Base-by-base conservation (phyloP, 2,329 filamentous ascomycete species). In the Stenocarpella maydis region DNA sequence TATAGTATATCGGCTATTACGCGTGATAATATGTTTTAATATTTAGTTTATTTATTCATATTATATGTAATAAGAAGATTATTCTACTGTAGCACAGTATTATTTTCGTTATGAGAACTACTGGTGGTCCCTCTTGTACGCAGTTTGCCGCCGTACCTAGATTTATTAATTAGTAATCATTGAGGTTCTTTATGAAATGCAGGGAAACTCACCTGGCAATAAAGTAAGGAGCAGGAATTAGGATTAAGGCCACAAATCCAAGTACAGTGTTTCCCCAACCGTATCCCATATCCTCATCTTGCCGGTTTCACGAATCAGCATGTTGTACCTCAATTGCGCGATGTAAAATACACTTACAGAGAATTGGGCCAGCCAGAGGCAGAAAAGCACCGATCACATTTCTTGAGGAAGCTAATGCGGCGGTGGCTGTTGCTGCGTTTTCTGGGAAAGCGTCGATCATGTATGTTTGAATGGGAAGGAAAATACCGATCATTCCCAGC, bases 381-480 rank as follows among this genome's bases (percentile, higher is more conserved):
- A 64, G 60, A 19, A 43, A 64, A 47, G 39, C 41, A 12, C 60
- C 60, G 26, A 64, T 15, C 28, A 74, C 26, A n/a, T 71, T 72
- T 8, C 73, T 69, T 9, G 71, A 34, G 8, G 74, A 67, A 4
- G 71, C 37, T 34, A 47, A 52, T 0, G 85, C 85, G 0, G 85
- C 85, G 65, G 86, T 81, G 0, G 74, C 76, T 6, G 73, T 75
- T 39, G 77, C 76, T 1, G 77, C 76, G 52, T 74, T 77, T 31
- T 72, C 68, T 43, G 73, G 71, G 55, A 76, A 76, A 39, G 82
- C 85, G 50, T 88, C 86, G 19, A 87, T 83, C 2, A 86, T 80
- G 69, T 88, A 88, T 0, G 83, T 84, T 68, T 84, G 82, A 52
- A 85, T 82, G 26, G 84, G 84, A 74, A 84, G 83, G 71, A 87